A percentile compares a stretch with the other conserved stretches of the same genome.
phyloP scores from a whole-genome alignment of 768 basidiomycete species.

The Asterophora lycoperdoides region DNA sequence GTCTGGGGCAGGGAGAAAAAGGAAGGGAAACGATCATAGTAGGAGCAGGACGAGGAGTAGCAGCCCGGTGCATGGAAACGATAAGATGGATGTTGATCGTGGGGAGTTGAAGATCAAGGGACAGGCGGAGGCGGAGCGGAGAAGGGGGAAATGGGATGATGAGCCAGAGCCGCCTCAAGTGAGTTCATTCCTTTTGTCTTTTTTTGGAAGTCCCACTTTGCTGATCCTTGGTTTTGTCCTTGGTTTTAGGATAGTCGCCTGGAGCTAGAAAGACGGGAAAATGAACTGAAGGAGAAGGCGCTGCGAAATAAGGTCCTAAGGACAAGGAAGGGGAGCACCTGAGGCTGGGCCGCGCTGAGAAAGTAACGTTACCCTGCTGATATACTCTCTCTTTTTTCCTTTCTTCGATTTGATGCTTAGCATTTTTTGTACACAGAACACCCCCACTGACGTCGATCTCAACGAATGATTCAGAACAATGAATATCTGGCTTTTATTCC shows the following conservation, averaged over 20 bases:
- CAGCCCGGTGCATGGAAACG: conserved; percentile 23
- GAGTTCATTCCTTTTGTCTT: conserved; percentile 15
- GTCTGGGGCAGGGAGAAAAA: conserved; percentile 1
- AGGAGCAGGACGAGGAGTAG: conserved; percentile 24
- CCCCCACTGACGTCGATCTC: conserved; percentile 5
- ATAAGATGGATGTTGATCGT: conserved; percentile 35
- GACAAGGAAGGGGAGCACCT: conserved; percentile 49
- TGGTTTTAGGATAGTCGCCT: conserved; percentile 24
- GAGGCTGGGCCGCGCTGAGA: conserved; percentile 8
- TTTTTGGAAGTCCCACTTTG: conserved; percentile 2
- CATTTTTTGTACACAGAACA: conserved; percentile 12
- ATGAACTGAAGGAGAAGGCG: conserved; percentile 76
- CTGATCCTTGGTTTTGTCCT: conserved; percentile 10
- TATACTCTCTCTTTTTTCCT: conserved; percentile 3
- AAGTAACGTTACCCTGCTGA: conserved; percentile 9
- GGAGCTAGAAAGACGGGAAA: conserved; percentile 68
- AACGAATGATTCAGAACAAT: background rate
- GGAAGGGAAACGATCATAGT: conserved; percentile 12
- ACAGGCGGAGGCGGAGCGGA: conserved; percentile 53
- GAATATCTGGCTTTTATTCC: conserved; percentile 3
- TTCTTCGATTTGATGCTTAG: conserved; percentile 15
- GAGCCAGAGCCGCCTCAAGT: conserved; percentile 26
- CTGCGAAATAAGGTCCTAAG: conserved; percentile 78
- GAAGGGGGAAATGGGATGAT: conserved; percentile 52
- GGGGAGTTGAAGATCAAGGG: conserved; percentile 65